phyloP scores from a whole-genome alignment of 495 filamentous ascomycete genomes.

The Platismatia glauca region DNA sequence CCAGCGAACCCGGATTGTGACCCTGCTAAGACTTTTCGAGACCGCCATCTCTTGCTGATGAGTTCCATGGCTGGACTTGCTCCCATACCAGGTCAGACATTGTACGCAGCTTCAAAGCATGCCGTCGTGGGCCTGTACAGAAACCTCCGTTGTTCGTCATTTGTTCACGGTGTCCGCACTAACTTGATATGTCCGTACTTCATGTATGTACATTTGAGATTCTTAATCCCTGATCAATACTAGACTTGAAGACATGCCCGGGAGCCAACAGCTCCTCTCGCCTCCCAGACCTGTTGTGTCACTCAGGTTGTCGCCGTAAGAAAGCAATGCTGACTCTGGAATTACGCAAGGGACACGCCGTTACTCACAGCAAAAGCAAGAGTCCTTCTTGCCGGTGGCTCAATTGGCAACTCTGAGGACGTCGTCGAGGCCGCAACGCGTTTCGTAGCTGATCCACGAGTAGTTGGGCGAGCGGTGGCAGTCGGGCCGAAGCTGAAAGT shows the following conservation, averaged over 20 bases:
- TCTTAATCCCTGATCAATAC: neutral
- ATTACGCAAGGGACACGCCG: constrained; percentile 39
- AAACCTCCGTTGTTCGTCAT: constrained; percentile 40
- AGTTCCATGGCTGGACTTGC: constrained; percentile 25
- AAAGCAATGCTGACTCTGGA: neutral
- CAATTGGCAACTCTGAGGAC: constrained; percentile 43
- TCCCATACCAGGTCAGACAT: constrained; percentile 27
- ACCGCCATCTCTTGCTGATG: constrained; percentile 26
- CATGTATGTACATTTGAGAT: constrained; percentile 26
- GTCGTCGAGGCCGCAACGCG: constrained; percentile 45
- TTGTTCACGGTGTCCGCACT: constrained; percentile 42
- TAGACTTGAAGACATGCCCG: neutral
- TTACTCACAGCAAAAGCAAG: constrained; percentile 36
- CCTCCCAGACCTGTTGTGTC: neutral
- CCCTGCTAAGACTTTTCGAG: constrained; percentile 17
- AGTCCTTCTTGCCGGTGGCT: constrained; percentile 45
- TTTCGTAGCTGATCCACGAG: constrained; percentile 37
- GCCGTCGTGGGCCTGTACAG: constrained; percentile 56
- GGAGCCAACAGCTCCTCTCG: neutral
- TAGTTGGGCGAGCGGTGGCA: constrained; percentile 43
- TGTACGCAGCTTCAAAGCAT: constrained; percentile 56
- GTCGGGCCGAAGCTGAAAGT: constrained; percentile 47
- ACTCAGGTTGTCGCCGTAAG: neutral
- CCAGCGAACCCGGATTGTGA: constrained; percentile 19
- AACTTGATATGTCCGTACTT: constrained; percentile 60